A percentile compares a stretch with the other conserved stretches of the same genome.
Evolutionary conservation across 2,329 filamentous ascomycete genomes (phyloP).

Genomic region (Trichoderma atroviride): DNA sequence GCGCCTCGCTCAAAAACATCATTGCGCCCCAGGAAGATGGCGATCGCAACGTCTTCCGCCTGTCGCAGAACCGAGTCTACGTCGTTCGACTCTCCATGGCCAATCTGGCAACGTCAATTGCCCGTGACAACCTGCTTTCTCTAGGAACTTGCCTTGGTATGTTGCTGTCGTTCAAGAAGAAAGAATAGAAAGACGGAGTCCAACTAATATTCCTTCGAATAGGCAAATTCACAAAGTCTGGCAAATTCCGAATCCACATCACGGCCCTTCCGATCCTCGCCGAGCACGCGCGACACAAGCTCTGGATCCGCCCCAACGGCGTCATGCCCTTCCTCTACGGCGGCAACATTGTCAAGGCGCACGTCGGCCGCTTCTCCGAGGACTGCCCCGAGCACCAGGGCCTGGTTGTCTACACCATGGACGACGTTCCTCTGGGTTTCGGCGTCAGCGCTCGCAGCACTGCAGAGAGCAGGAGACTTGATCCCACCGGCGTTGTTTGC

Average conservation of each 20-base stretch:
- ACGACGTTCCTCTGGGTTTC: conserved; percentile 87
- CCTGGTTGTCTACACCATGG: conserved; percentile 87
- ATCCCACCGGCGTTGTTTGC: conserved; percentile 85
- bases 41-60: conserved; percentile 83
- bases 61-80: conserved; percentile 83
- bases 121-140: conserved; percentile 78
- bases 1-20: conserved; percentile 81
- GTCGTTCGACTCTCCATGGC: conserved; percentile 88
- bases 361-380: conserved; percentile 80
- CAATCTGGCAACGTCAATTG: conserved; percentile 85
- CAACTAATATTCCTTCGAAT: neutral
- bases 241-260: conserved; percentile 93
- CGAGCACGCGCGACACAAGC: conserved; percentile 90
- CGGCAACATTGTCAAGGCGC: conserved; percentile 74
- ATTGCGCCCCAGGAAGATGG: conserved; percentile 72
- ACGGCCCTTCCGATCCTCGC: conserved; percentile 86
- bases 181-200: neutral
- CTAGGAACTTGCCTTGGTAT: conserved; percentile 81
- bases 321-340: conserved; percentile 98
- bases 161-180: neutral
- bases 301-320: conserved; percentile 95
- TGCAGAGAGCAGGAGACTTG: conserved; percentile 77
- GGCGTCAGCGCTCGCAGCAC: conserved; percentile 88
- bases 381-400: conserved; percentile 94
- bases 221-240: conserved; percentile 96